Evolutionary conservation across 1,284 basidiomycete genomes (phyloP), one percentile per base, ranked within the genome.

Genomic region (Earliella scabrosa): DNA sequence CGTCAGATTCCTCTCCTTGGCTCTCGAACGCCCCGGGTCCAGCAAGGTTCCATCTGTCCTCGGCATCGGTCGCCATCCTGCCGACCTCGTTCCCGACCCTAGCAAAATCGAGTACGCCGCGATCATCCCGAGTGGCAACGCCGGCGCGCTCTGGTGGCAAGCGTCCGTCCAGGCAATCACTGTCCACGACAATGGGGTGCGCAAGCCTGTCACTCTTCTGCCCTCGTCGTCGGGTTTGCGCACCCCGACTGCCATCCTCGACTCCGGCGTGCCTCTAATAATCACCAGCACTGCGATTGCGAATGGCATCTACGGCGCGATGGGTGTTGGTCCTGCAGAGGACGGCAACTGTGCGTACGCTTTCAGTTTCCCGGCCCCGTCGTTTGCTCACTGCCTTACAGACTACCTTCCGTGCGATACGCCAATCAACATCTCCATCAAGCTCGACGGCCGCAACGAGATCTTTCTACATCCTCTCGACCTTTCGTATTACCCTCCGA

Each of bases 251-350:
- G 88, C 87, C 3, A 78, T 88, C n/a, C 68, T 90, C 24, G 89
- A 91, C 66, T 82, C 83, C 0, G 88, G 88, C 1, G 77, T 85
- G 0, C 87, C 89, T 1, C 61, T 81, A 20, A 89, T 91, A 51
- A 68, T 91, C 1, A 79, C 86, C 3, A 83, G 82, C 0, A 72
- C 74, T 2, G 50, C 65, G 2, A 77, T 91, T n/a, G 85, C 89
- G 14, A 86, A 91, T 63, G 87, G 77, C 5, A 87, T 92, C n/a
- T 92, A 90, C 59, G 88, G 88, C n/a, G 86, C 88, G 4, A 70
- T 88, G 47, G 86, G 84, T 2, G 73, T 90, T 18, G 65, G 70
- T 7, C 87, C 88, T 1, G 81, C 75, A 0, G 61, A 68, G 1
- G 86, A 90, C 61, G 86, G 87, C 14, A 77, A 81, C 40, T 91